Percentiles rank a stretch among this genome's conserved stretches.
phyloP scores from a whole-genome alignment of 2,329 filamentous ascomycete species.

The Pezicula rhizophila region DNA sequence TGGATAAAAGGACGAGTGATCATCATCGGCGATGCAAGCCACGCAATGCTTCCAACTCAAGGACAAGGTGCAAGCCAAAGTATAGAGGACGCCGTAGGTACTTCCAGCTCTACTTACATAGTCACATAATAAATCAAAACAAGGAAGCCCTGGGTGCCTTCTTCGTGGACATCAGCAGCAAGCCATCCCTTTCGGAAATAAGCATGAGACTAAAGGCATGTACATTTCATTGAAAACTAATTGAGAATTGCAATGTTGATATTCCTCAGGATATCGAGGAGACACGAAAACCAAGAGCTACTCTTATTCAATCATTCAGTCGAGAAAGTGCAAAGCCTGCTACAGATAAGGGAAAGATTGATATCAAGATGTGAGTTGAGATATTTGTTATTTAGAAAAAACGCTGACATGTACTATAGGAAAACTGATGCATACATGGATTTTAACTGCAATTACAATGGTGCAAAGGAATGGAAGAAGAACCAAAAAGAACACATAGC shows the following conservation, averaged over 20 bases:
- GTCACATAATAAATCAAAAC: background rate
- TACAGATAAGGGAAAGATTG: background rate
- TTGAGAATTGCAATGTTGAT: background rate
- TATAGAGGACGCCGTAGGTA: slow-evolving; percentile 28
- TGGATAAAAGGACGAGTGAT: slow-evolving; percentile 21
- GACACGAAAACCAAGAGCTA: background rate
- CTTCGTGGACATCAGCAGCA: background rate
- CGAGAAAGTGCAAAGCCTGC: background rate
- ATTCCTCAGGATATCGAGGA: background rate
- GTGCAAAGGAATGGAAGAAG: background rate
- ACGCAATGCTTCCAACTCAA: slow-evolving; percentile 30
- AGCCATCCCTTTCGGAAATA: background rate
- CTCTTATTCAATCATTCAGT: background rate
- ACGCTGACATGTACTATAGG: background rate
- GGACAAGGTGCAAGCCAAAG: slow-evolving; percentile 29
- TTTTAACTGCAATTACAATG: background rate
- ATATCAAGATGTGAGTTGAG: background rate
- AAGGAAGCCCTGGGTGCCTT: background rate
- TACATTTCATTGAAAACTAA: background rate
- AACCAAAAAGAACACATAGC: background rate
- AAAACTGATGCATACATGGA: slow-evolving; percentile 1
- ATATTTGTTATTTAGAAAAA: background rate
- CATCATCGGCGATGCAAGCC: slow-evolving; percentile 32
- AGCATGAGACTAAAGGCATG: background rate
- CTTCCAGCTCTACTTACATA: background rate